Conservation (phyloP, 2,329 filamentous ascomycete genomes). For the Zasmidium cellare region DNA sequence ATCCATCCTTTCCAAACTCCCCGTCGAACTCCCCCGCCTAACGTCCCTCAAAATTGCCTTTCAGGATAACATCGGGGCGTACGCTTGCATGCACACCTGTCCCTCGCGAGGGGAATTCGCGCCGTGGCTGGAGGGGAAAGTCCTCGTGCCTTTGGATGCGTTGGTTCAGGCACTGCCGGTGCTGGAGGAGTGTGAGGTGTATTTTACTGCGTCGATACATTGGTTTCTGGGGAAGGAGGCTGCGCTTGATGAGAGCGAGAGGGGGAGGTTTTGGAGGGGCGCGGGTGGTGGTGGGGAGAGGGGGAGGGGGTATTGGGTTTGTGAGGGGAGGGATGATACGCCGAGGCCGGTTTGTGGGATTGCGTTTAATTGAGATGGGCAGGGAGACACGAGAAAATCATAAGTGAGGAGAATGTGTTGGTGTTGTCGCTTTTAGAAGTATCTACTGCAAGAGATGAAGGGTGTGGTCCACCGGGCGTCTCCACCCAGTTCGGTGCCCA, state of each 20-base stretch:
- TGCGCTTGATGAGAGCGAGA: background rate
- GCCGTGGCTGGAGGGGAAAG: background rate
- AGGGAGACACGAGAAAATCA: too few relatives aligned
- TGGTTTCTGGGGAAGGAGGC: background rate
- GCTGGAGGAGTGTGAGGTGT: background rate
- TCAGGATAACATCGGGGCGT: background rate
- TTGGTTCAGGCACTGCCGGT: background rate
- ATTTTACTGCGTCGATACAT: background rate
- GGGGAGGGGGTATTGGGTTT: background rate
- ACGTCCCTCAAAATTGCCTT: background rate
- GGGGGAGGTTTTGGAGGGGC: background rate
- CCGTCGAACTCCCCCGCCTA: background rate
- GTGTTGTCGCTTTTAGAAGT: too few relatives aligned
- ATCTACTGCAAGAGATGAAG: too few relatives aligned
- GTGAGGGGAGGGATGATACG: background rate
- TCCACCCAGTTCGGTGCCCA: too few relatives aligned
- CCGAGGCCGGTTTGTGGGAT: background rate
- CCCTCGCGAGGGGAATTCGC: background rate
- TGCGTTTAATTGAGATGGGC: background rate
- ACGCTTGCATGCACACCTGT: too few relatives aligned
- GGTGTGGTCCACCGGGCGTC: too few relatives aligned
- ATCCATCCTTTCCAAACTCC: background rate
- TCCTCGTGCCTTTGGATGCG: background rate
- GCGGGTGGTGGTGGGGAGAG: background rate
- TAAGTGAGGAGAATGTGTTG: too few relatives aligned